These are phyloP conservation scores for Carex pumila DNA, from an alignment of 176 grass and related monocot genomes.

Conservation along the genomic window DNA sequence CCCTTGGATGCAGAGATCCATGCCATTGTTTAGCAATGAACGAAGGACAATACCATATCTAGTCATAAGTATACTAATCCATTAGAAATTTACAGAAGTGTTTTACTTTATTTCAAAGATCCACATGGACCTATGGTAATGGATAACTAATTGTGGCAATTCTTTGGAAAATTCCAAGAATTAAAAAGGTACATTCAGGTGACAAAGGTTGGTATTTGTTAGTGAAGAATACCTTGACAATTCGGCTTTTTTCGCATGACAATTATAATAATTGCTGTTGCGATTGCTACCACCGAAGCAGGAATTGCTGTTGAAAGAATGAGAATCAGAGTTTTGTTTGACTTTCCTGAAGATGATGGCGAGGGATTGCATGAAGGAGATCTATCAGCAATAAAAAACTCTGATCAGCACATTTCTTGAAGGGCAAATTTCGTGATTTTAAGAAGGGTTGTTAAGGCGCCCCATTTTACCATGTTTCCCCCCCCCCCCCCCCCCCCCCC, in stretches of 20 bases:
- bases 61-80: too few species aligned
- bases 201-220: too few species aligned
- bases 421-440: not conserved
- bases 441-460: not conserved
- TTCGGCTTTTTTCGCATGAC: not conserved
- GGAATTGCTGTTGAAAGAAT: not conserved
- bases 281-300: not conserved
- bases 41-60: too few species aligned
- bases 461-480: not conserved
- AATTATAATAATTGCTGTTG: not conserved
- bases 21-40: too few species aligned
- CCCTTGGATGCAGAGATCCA: too few species aligned
- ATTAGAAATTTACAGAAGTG: too few species aligned
- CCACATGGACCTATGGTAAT: too few species aligned
- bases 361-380: slow-evolving; percentile 5
- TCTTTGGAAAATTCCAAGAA: too few species aligned
- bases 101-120: too few species aligned
- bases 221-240: not conserved
- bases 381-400: not conserved
- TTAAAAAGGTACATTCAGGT: too few species aligned
- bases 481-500: too few species aligned
- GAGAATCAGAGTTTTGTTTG: not conserved
- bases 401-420: not conserved
- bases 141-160: too few species aligned
- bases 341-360: not conserved